Base-by-base conservation (phyloP, 2,329 filamentous ascomycete species). In the Neurospora crassa region DNA sequence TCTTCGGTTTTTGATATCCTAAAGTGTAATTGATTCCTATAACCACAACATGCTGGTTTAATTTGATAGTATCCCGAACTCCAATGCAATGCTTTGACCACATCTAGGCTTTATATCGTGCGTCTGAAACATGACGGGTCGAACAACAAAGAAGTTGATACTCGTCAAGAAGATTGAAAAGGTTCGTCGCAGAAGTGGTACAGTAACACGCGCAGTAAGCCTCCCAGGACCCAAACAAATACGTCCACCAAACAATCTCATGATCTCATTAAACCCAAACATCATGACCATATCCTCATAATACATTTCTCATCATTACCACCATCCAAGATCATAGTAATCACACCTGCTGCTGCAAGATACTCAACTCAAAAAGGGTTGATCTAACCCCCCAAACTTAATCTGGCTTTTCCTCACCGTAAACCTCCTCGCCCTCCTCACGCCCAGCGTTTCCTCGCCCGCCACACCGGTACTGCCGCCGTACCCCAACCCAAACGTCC, bases 401-500 rank as follows among this genome's bases (percentile, higher is more conserved):
- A 77, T 78, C 75, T 77, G 76, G 67, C 78, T 78, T 73, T 79
- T 77, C 69, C 75, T 72, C 37, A 76, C 75, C 0, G 84, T 86
- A 73, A 83, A 85, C 69, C 80, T 78, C 73, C 80, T 81, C 72
- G 84, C 78, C 41, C 83, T 80, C 68, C 84, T 79, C 6, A 86
- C 80, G 37, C 84, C 84, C 11, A 85, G 74, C 20, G 80, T 78
- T 20, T 79, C 80, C 73, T 83, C 83, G 42, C 67, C 76, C 42
- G 72, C 67, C 5, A 12, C 59, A 10, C 53, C 82, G 41, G 69
- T 69, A 68, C 70, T 73, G 20, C 75, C 74, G 20, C 75, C 74
- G 16, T 71, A 80, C 73, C 76, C 85, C 75, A 82, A 78, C 47
- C 84, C 83, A 72, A 89, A 84, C 70, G 80, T 82, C 87, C 87